Conservation (phyloP, 208 protist genomes). For the Leishmania major region DNA sequence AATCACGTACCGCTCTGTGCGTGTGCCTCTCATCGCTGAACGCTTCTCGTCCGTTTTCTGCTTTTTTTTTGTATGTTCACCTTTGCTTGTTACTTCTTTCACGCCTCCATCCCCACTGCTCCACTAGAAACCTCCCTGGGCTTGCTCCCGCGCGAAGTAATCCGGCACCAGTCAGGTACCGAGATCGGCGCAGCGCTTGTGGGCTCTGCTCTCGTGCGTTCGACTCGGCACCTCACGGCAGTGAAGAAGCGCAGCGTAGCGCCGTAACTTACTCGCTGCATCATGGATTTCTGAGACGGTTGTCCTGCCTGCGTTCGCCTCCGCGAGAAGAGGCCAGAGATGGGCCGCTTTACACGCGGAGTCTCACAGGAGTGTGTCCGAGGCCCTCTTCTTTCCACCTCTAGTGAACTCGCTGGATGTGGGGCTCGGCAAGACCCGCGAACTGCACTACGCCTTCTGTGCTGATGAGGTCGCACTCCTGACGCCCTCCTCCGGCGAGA, state of each 20-base stretch:
- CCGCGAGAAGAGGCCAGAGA: background rate
- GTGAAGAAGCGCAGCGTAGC: background rate
- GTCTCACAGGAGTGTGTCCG: background rate
- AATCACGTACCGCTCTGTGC: background rate
- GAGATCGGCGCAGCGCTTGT: background rate
- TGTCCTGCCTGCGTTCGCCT: background rate
- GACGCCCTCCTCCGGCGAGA: background rate
- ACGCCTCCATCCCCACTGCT: background rate
- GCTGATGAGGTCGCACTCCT: background rate
- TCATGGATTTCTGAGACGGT: background rate
- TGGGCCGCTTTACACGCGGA: background rate
- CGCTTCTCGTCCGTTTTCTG: background rate
- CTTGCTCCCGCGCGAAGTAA: background rate
- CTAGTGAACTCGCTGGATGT: background rate
- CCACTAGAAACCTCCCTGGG: background rate
- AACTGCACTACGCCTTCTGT: background rate
- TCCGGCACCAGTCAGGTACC: background rate
- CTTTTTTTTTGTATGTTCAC: background rate
- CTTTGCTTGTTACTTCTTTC: slow-evolving; percentile 11
- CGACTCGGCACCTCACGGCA: background rate
- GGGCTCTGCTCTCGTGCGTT: background rate
- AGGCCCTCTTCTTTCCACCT: background rate
- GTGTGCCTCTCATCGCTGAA: background rate
- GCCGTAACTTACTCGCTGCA: background rate
- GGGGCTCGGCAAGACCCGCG: too few species aligned